These are phyloP conservation scores for Excoecaria agallocha DNA, from an alignment of 345 rosid genomes.

Conservation along the genomic window DNA sequence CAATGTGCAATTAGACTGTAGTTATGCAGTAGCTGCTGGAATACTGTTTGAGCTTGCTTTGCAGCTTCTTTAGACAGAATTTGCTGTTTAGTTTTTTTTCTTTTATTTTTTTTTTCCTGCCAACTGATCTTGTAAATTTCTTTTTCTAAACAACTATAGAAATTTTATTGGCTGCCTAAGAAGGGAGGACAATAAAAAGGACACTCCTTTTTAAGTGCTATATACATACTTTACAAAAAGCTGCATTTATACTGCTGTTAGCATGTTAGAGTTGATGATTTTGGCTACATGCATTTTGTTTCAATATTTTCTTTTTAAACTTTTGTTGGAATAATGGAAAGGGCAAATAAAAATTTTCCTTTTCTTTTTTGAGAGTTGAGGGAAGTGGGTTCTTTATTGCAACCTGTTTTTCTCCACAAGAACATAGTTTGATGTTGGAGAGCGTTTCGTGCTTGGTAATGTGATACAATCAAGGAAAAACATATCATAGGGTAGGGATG, in stretches of 20 bases:
- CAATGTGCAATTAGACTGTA: conserved; percentile 3
- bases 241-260: conserved; percentile 8
- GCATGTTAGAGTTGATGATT: conserved; percentile 12
- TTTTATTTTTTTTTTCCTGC: not conserved
- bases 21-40: not conserved
- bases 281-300: conserved; percentile 7
- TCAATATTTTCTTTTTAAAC: not conserved
- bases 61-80: not conserved
- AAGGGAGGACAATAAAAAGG: not conserved
- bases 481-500: no score
- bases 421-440: not conserved
- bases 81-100: not conserved
- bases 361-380: not conserved
- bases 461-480: no score
- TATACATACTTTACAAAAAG: conserved; percentile 14
- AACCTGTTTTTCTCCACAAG: not conserved
- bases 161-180: not conserved
- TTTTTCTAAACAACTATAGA: not conserved
- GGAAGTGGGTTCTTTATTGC: not conserved
- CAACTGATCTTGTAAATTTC: not conserved
- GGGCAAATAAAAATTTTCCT: no score
- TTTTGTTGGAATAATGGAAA: no score
- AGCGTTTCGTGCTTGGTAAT: not conserved
- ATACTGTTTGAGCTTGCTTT: conserved; percentile 9
- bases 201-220: conserved; percentile 21